A percentile compares a stretch with the other conserved stretches of the same genome.
phyloP scores from a whole-genome alignment of 805 yeast species.

The Myxozyma monticola region DNA sequence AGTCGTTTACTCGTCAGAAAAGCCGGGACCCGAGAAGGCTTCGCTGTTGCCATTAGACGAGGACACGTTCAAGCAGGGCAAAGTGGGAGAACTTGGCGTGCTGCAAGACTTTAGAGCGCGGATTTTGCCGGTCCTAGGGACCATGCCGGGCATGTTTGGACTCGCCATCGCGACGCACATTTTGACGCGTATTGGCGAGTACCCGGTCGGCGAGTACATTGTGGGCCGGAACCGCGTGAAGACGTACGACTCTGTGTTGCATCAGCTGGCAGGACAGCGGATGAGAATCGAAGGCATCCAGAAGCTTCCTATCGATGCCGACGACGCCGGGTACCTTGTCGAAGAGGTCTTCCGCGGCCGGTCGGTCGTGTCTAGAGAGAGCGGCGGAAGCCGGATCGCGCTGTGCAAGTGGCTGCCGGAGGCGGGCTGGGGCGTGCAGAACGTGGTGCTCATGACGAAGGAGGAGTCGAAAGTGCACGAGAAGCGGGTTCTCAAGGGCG shows the following conservation, averaged over 20 bases:
- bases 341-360: constrained; percentile 94
- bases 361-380: constrained; percentile 67
- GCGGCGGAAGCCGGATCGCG: constrained; percentile 75
- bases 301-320: constrained; percentile 61
- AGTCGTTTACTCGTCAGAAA: constrained; percentile 89
- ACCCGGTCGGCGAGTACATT: constrained; percentile 67
- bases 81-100: constrained; percentile 84
- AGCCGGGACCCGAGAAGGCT: constrained; percentile 95
- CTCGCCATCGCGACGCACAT: constrained; percentile 83
- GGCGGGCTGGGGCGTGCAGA: constrained; percentile 65
- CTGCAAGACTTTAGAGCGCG: constrained; percentile 88
- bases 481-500: constrained; percentile 54
- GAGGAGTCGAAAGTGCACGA: constrained; percentile 86
- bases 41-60: constrained; percentile 80
- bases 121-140: constrained; percentile 91
- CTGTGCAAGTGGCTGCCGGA: constrained; percentile 82
- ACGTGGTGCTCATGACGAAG: constrained; percentile 82
- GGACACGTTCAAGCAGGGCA: constrained; percentile 74
- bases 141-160: constrained; percentile 97
- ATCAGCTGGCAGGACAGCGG: constrained; percentile 84
- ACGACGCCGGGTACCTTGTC: constrained; percentile 76
- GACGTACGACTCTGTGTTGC: constrained; percentile 78
- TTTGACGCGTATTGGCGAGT: constrained; percentile 76
- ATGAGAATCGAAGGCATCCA: constrained; percentile 69
- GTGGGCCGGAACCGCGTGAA: constrained; percentile 88